phyloP scores from a whole-genome alignment of 345 rosid genomes.

The Trapa incisa region DNA sequence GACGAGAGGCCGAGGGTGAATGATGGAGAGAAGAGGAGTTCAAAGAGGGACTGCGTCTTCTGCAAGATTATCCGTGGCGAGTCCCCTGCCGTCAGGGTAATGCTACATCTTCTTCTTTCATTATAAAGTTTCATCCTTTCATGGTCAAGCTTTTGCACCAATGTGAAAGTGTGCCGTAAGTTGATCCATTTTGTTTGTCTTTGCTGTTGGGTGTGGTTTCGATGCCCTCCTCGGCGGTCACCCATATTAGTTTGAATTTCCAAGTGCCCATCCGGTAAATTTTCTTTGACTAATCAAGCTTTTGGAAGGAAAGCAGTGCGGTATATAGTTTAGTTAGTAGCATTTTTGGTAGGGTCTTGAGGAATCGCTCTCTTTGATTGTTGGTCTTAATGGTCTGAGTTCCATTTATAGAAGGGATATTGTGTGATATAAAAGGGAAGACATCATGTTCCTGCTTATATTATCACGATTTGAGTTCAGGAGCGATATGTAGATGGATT shows the following conservation, averaged over 20 bases:
- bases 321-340: not conserved
- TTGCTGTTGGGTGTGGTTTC: too few relatives aligned
- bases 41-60: constrained; percentile 57
- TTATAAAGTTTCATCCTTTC: not conserved
- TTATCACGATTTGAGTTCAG: not conserved
- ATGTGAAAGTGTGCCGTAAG: not conserved
- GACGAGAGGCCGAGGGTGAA: constrained; percentile 3
- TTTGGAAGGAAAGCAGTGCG: not conserved
- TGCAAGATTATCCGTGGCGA: constrained; percentile 71
- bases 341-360: not conserved
- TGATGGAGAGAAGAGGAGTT: constrained; percentile 7
- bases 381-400: not conserved
- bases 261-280: too few relatives aligned
- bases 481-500: not conserved
- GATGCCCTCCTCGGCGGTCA: too few relatives aligned
- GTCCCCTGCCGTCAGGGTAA: constrained; percentile 62
- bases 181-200: too few relatives aligned
- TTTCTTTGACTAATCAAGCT: too few relatives aligned
- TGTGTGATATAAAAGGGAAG: not conserved
- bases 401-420: not conserved
- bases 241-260: too few relatives aligned
- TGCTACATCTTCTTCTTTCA: not conserved
- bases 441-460: not conserved
- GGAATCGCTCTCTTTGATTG: not conserved
- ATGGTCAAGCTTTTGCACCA: not conserved